Conservation (phyloP, 1,284 basidiomycete genomes). For the Leccinum pachyderme region DNA sequence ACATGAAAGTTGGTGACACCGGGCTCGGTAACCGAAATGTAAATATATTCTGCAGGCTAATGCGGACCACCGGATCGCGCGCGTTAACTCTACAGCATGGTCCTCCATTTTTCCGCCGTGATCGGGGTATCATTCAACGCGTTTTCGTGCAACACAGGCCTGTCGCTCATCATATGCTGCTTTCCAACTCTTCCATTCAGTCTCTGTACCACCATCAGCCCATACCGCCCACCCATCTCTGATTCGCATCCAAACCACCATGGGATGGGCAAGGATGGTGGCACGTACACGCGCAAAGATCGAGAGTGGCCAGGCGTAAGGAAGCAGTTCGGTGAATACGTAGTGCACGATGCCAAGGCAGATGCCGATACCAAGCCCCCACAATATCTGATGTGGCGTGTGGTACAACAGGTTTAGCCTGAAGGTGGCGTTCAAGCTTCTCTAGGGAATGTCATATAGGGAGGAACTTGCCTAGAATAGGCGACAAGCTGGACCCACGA, state of each 20-base stretch:
- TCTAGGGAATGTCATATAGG: background rate
- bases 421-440: background rate
- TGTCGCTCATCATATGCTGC: constrained; percentile 36
- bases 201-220: constrained; percentile 66
- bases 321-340: constrained; percentile 58
- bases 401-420: constrained; percentile 79
- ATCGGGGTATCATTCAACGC: constrained; percentile 9
- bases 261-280: constrained; percentile 53
- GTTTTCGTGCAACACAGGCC: constrained; percentile 14
- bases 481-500: constrained; percentile 65
- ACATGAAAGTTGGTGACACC: background rate
- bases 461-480: constrained; percentile 63
- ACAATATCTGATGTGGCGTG: constrained; percentile 65
- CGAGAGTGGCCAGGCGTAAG: constrained; percentile 50
- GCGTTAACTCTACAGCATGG: constrained; percentile 12
- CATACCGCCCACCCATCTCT: constrained; percentile 82
- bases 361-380: constrained; percentile 71
- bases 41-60: background rate
- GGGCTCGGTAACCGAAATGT: no score
- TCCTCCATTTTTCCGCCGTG: background rate
- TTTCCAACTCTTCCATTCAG: constrained; percentile 66
- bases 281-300: constrained; percentile 49
- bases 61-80: background rate
- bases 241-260: constrained; percentile 66
- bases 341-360: constrained; percentile 59